Base-by-base conservation (phyloP, 2,329 filamentous ascomycete species). In the Exophiala mesophila region DNA sequence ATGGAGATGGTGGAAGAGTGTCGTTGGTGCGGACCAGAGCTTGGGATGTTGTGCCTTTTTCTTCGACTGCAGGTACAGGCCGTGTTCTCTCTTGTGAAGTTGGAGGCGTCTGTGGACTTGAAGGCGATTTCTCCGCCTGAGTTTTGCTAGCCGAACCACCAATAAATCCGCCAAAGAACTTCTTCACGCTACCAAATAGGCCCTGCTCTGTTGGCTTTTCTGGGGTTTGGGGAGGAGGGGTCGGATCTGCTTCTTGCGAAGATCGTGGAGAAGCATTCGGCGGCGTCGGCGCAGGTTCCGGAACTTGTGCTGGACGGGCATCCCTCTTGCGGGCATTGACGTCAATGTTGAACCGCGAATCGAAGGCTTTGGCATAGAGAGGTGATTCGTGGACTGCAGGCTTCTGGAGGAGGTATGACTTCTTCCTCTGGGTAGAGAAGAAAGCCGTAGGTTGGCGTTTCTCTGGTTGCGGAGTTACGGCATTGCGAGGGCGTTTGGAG, bases 121-220 rank as follows among this genome's bases (percentile, higher is more conserved):
- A 30, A 29, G 12, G 34, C 30, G 18, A 19, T 24, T 15, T 44
- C 17, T 30, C 24, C 12, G 17, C 17, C 9, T 32, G n/a, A n/a
- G 18, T 13, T 40, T 43, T 39, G 17, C 12, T 36, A 8, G 32
- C 17, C 28, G 33, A 36, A 9, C 35, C 24, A 26, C 38, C 30
- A 12, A 26, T 39, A 9, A 48, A 37, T 26, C 38, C 45, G 7
- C 48, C 48, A 36, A 51, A 43, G 19, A 51, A 26, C 37, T 46
- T 51, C 32, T 29, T 48, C 30, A 51, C 48, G 41, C 48, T 51
- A 23, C 48, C 48, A 28, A 51, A 36, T 26, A 51, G 17, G 19
- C 48, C 23, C 23, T 26, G 23, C 23, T 26, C 23, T 26, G 6
- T 6, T 7, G 7, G 6, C 12, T 12, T 26, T 26, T 26, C 23